These are phyloP conservation scores for Dictyostelium purpureum DNA, from an alignment of 78 protist species.

Conservation along the genomic window DNA sequence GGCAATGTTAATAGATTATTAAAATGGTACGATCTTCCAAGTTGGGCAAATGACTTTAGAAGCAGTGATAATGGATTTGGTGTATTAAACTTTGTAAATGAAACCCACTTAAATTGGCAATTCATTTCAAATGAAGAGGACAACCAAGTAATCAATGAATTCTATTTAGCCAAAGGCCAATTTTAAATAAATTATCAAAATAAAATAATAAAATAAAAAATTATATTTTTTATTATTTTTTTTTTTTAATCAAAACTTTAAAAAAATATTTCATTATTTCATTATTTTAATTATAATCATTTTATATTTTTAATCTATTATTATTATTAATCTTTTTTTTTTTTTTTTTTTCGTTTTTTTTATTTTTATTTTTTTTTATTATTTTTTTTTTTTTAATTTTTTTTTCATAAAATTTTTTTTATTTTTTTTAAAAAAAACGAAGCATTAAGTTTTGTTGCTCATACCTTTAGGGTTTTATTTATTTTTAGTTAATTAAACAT, in stretches of 20 bases:
- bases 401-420: neutral
- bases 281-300: too few relatives aligned
- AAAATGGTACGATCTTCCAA: constrained; percentile 7
- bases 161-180: constrained; percentile 22
- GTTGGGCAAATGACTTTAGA: constrained; percentile 10
- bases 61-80: constrained; percentile 32
- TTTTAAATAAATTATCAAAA: neutral
- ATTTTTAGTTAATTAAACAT: too few relatives aligned
- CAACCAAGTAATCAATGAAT: neutral
- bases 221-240: neutral
- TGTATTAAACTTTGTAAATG: neutral
- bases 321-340: neutral
- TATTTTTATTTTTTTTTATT: neutral
- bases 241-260: neutral
- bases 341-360: neutral
- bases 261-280: too few relatives aligned
- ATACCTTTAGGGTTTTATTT: too few relatives aligned
- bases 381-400: neutral
- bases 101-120: constrained; percentile 20
- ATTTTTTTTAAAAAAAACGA: neutral
- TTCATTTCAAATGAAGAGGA: constrained; percentile 10
- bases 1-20: constrained; percentile 16
- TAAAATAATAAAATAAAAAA: neutral
- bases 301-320: too few relatives aligned
- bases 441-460: neutral